Conservation (phyloP, 176 grass and related monocot species). For the Phyllostachys edulis region DNA sequence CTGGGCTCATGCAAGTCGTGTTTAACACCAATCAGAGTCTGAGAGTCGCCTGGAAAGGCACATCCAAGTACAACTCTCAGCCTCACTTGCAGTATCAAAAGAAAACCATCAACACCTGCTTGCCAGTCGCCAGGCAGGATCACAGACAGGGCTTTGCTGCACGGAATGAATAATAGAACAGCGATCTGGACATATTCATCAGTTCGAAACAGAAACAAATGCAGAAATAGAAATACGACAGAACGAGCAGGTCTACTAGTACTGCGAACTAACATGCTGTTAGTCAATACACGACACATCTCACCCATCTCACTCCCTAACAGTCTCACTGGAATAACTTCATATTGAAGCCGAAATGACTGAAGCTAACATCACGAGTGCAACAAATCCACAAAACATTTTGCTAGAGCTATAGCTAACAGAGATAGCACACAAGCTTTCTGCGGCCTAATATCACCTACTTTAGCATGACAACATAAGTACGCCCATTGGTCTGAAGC, state of each 20-base stretch:
- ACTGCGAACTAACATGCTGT: background rate
- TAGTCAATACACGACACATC: background rate
- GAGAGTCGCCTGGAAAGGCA: background rate
- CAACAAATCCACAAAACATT: slow-evolving; percentile 8
- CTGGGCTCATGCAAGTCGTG: too few relatives aligned
- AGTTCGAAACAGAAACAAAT: background rate
- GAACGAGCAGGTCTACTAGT: background rate
- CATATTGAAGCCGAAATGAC: background rate
- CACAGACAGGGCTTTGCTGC: background rate
- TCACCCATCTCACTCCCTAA: background rate
- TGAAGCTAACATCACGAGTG: background rate
- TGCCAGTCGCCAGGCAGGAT: background rate
- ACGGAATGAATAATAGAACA: background rate
- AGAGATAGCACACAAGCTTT: slow-evolving; percentile 29
- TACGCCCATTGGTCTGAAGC: background rate
- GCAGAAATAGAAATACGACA: background rate
- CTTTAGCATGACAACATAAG: slow-evolving; percentile 1
- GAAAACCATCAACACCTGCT: background rate
- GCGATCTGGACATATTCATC: background rate
- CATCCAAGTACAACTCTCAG: background rate
- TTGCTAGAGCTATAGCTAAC: slow-evolving; percentile 6
- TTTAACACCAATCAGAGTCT: too few relatives aligned
- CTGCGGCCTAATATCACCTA: slow-evolving; percentile 22
- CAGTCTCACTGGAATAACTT: background rate
- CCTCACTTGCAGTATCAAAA: too few relatives aligned